Evolutionary conservation across 1,139 yeast species (phyloP).

Genomic region (Citeromyces siamensis): DNA sequence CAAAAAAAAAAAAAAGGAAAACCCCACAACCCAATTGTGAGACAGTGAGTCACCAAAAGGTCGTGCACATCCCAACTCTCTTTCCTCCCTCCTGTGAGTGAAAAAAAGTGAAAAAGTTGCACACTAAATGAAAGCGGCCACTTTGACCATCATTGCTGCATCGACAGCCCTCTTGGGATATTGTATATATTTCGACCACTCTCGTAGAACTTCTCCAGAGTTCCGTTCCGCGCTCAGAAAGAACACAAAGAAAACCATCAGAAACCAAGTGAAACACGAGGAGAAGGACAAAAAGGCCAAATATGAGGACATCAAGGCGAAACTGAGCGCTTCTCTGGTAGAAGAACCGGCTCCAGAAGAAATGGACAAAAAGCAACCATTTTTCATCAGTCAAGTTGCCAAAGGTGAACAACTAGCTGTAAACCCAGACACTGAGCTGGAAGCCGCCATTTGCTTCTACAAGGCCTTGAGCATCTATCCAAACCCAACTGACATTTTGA

Average conservation of each 20-base stretch:
- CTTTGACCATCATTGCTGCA: conserved; percentile 38
- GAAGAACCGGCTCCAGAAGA: conserved; percentile 66
- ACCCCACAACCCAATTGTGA: too few species aligned
- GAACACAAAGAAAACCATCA: conserved; percentile 45
- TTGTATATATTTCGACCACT: conserved; percentile 83
- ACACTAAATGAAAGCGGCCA: conserved; percentile 18
- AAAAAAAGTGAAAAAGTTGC: background rate
- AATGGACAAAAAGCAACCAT: conserved; percentile 50
- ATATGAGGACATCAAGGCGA: conserved; percentile 46
- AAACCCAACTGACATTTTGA: conserved; percentile 82
- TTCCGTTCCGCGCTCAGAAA: conserved; percentile 70
- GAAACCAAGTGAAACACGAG: conserved; percentile 41
- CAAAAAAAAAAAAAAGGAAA: too few species aligned
- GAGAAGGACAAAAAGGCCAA: conserved; percentile 49
- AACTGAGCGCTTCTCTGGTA: conserved; percentile 50
- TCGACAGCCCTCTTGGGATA: conserved; percentile 52
- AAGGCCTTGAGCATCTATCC: conserved; percentile 94
- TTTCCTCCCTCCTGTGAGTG: too few species aligned
- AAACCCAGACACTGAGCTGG: conserved; percentile 48
- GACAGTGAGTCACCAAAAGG: too few species aligned
- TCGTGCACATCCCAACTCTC: background rate
- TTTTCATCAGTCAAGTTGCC: conserved; percentile 75
- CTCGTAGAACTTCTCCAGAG: conserved; percentile 70
- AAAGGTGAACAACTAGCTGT: conserved; percentile 65
- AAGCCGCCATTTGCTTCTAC: conserved; percentile 84